Evolutionary conservation across 495 filamentous ascomycete species (phyloP).

Genomic region (Aspergillus biplanus): DNA sequence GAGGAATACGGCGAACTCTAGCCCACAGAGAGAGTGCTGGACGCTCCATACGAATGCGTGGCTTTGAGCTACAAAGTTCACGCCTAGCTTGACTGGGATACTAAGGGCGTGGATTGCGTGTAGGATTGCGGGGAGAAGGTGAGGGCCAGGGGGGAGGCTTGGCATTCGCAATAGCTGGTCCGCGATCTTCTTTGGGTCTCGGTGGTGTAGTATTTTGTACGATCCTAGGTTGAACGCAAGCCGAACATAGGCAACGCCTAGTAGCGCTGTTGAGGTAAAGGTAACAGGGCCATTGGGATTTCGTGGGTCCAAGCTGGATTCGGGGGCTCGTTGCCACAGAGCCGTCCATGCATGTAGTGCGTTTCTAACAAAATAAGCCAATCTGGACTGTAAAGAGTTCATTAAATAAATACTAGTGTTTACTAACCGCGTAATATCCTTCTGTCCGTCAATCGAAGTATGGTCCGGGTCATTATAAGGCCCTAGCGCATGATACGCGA

Average conservation of each 20-base stretch:
- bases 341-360: constrained; percentile 48
- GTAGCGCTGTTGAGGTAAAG: constrained; percentile 43
- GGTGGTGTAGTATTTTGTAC: constrained; percentile 33
- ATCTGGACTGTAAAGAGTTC: neutral
- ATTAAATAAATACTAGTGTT: neutral
- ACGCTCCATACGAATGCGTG: constrained; percentile 44
- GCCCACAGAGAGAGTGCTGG: constrained; percentile 40
- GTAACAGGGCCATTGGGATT: constrained; percentile 41
- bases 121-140: constrained; percentile 35
- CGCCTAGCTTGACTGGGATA: constrained; percentile 42
- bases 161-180: constrained; percentile 19
- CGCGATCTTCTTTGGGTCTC: constrained; percentile 27
- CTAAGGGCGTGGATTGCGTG: constrained; percentile 46
- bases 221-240: constrained; percentile 35
- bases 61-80: constrained; percentile 37
- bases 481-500: constrained; percentile 49
- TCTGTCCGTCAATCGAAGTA: neutral
- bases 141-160: constrained; percentile 21
- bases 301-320: constrained; percentile 37
- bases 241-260: constrained; percentile 42
- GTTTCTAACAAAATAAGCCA: constrained; percentile 22
- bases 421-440: neutral
- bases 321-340: constrained; percentile 37
- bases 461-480: neutral
- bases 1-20: constrained; percentile 41